Base-by-base conservation (phyloP, 495 filamentous ascomycete genomes). In the Penicillium cataractarum region DNA sequence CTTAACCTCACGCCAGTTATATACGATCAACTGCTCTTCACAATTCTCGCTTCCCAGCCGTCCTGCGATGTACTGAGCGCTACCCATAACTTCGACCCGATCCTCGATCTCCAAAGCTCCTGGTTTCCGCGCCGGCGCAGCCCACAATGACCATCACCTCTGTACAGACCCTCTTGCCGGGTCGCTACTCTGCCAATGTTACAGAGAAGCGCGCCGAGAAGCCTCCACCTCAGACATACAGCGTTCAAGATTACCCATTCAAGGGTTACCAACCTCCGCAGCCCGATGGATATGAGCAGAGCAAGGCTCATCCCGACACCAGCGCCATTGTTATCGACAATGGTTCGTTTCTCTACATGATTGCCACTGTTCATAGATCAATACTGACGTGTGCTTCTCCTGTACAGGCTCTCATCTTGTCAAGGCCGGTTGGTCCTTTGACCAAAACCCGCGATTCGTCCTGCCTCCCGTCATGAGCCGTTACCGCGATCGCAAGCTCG, bases 281-380 rank as follows among this genome's bases (percentile, higher is more conserved):
- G 64, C 70, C 84, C 7, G 89, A 91, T 65, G 89, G 87, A 19
- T 88, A 86, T 63, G 80, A 82, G 65, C 82, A 83, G 67, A 92
- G 85, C 74, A 82, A 81, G 57, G 76, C 78, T 19, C 81, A 76
- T 64, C 78, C 79, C 51, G 74, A 76, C 32, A 79, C 83, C 10
- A 89, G 84, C 51, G 91, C 93, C 37, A 97, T 99, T 66, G 91
- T 99, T 61, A 99, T 99, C 67, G 95, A 99, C 80, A 99, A 98
- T 90, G 95, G 93, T 97, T 77, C 56, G 66, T 32, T 6, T 29
- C 17, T 10, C 46, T 37, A 7, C 46, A 4, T 27, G 31, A 9
- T 19, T 27, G 2, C 7, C 12, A 6, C 39, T 26, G 8, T n/a
- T 9, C 10, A 54, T 3, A 24, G 31, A 15, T 44, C 0, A 33